Evolutionary conservation across 495 filamentous ascomycete species (phyloP).

Genomic region (Annulohypoxylon maeteangense): DNA sequence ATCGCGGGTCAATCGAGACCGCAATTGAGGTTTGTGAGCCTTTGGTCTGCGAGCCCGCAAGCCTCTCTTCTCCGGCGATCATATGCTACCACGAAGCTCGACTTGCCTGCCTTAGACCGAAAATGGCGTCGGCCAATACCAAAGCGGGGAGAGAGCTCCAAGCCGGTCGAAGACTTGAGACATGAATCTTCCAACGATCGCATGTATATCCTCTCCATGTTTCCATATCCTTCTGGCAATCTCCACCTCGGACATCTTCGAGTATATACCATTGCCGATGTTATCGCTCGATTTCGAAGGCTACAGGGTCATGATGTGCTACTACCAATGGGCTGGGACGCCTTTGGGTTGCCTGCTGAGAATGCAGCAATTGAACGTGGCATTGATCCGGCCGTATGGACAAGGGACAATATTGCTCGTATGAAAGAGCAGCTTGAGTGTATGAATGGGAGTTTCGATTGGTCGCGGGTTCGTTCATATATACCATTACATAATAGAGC

Average conservation of each 20-base stretch:
- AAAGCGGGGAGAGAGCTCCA: constrained; percentile 31
- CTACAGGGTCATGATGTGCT: constrained; percentile 82
- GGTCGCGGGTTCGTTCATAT: constrained; percentile 72
- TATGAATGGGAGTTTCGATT: constrained; percentile 85
- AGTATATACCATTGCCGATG: constrained; percentile 91
- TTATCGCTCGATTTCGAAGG: constrained; percentile 78
- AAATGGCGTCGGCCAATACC: constrained; percentile 77
- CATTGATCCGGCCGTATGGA: constrained; percentile 82
- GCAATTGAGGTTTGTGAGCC: constrained; percentile 23
- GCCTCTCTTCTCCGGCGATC: constrained; percentile 31
- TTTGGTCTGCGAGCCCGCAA: constrained; percentile 18
- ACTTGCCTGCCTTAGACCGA: constrained; percentile 71
- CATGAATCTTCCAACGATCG: constrained; percentile 53
- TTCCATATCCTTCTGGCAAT: constrained; percentile 89
- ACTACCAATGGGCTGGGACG: constrained; percentile 94
- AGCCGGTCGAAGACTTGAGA: not conserved
- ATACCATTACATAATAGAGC: constrained; percentile 10
- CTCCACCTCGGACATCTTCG: constrained; percentile 91
- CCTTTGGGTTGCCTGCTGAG: constrained; percentile 89
- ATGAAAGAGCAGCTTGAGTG: constrained; percentile 84
- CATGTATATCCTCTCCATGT: constrained; percentile 89
- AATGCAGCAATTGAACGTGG: constrained; percentile 93
- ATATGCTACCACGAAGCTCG: constrained; percentile 59
- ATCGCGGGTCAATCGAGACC: constrained; percentile 38
- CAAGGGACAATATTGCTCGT: constrained; percentile 75